Percentiles rank a stretch among this genome's conserved stretches.
These are phyloP conservation scores for Penicillium nordicum DNA, from an alignment of 2,329 filamentous ascomycete genomes.

Conservation along the genomic window DNA sequence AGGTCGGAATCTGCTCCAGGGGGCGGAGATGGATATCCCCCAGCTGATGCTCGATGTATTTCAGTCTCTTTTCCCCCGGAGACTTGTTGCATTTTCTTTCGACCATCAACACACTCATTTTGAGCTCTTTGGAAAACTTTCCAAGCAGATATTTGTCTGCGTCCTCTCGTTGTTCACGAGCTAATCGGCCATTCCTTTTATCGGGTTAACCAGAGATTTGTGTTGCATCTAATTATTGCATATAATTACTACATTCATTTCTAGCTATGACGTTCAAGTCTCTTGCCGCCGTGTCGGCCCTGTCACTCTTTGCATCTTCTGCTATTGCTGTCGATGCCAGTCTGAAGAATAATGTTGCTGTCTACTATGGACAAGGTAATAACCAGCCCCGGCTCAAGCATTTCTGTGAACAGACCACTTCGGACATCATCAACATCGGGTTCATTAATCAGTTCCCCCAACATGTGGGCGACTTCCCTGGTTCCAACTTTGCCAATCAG, in stretches of 20 bases:
- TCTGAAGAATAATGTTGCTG: conserved; percentile 48
- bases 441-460: conserved; percentile 56
- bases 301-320: conserved; percentile 30
- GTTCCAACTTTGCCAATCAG: conserved; percentile 56
- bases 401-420: conserved; percentile 50
- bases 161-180: conserved; percentile 51
- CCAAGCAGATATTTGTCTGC: conserved; percentile 48
- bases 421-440: conserved; percentile 56
- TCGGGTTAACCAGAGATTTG: conserved; percentile 32
- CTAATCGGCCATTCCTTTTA: conserved; percentile 31
- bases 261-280: conserved; percentile 39
- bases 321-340: conserved; percentile 42
- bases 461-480: conserved; percentile 46
- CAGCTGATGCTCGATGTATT: conserved; percentile 2
- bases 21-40: not conserved
- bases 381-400: conserved; percentile 48
- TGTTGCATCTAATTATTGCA: conserved; percentile 27
- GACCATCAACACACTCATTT: conserved; percentile 8
- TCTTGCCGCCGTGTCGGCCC: conserved; percentile 35
- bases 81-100: conserved; percentile 9
- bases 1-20: conserved; percentile 4
- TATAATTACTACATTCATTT: conserved; percentile 29
- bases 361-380: conserved; percentile 56
- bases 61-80: conserved; percentile 3
- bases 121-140: conserved; percentile 16